Evolutionary conservation across 2,329 filamentous ascomycete genomes (phyloP), one percentile per base, ranked within the genome.

Genomic region (Rosellinia necatrix): DNA sequence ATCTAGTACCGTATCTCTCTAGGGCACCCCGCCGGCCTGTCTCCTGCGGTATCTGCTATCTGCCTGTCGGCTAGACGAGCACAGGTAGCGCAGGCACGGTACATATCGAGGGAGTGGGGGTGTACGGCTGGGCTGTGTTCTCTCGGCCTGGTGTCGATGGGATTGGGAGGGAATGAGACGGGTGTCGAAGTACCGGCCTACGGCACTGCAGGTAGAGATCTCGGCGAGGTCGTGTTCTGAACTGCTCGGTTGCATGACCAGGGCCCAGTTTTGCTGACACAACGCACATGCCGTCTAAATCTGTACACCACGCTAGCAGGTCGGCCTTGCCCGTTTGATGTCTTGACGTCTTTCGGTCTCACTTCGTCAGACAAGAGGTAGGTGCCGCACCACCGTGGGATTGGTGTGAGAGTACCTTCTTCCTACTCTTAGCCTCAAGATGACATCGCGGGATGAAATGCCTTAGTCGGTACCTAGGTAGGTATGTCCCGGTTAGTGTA

Each of bases 251-350:
- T 59, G 53, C 57, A 59, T 49, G 57, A 38, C 53, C 43, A 50
- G 34, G 44, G 38, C 53, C n/a, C 19, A 35, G 30, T n/a, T 29
- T 53, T 60, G 58, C 58, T 60, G 58, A 60, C 58, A 54, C 30
- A 46, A 57, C 29, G 53, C 41, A 38, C 12, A 34, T 17, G n/a
- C 30, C 49, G 49, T 58, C 21, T 53, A 51, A 35, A 35, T n/a
- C 13, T 42, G 40, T 8, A 15, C n/a, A n/a, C n/a, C n/a, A n/a
- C n/a, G n/a, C n/a, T n/a, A n/a, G n/a, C n/a, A 42, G 19, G 17
- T 59, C 57, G 57, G 57, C 49, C 57, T 59, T 57, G 53, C 53
- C 57, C 49, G 57, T 53, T 60, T 53, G 57, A 51, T 46, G 48
- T 41, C 22, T 24, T 32, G 27, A 35, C 21, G 53, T 35, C 34